phyloP scores from a whole-genome alignment of 2,329 filamentous ascomycete genomes.

The Domatiomyces catenatus region DNA sequence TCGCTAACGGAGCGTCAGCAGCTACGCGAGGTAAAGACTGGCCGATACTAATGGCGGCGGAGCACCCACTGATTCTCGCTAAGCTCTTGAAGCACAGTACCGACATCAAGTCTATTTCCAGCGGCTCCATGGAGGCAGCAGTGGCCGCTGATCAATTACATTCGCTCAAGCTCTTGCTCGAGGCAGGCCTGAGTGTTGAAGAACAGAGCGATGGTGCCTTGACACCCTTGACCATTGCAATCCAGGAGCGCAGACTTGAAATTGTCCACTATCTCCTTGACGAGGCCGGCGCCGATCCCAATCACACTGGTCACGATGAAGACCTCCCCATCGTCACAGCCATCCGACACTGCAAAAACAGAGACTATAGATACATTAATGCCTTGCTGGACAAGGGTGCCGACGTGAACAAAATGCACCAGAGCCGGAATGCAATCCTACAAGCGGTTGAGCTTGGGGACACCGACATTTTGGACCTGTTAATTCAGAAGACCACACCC shows the following conservation, averaged over 20 bases:
- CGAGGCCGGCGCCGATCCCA: constrained; percentile 48
- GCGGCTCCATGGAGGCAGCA: constrained; percentile 53
- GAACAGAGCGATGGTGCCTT: constrained; percentile 61
- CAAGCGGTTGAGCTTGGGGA: constrained; percentile 52
- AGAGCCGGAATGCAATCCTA: constrained; percentile 51
- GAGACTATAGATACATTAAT: constrained; percentile 46
- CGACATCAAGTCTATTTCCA: constrained; percentile 43
- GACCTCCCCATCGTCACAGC: constrained; percentile 58
- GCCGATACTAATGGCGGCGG: constrained; percentile 55
- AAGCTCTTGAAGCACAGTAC: constrained; percentile 42
- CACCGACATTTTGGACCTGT: constrained; percentile 35
- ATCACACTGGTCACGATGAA: constrained; percentile 44
- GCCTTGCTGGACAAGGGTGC: constrained; percentile 48
- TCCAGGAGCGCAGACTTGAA: constrained; percentile 46
- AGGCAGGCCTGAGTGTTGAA: constrained; percentile 51
- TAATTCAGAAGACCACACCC: constrained; percentile 29
- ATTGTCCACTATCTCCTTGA: constrained; percentile 48
- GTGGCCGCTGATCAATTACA: constrained; percentile 52
- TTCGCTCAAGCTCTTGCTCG: constrained; percentile 49
- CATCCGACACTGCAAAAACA: constrained; percentile 41
- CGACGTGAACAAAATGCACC: constrained; percentile 53
- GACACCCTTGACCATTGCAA: constrained; percentile 51
- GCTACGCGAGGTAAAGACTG: constrained; percentile 51
- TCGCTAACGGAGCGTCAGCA: constrained; percentile 45
- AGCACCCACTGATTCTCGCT: constrained; percentile 43